Conservation (phyloP, 2,329 filamentous ascomycete genomes). For the Cytospora piceicola region DNA sequence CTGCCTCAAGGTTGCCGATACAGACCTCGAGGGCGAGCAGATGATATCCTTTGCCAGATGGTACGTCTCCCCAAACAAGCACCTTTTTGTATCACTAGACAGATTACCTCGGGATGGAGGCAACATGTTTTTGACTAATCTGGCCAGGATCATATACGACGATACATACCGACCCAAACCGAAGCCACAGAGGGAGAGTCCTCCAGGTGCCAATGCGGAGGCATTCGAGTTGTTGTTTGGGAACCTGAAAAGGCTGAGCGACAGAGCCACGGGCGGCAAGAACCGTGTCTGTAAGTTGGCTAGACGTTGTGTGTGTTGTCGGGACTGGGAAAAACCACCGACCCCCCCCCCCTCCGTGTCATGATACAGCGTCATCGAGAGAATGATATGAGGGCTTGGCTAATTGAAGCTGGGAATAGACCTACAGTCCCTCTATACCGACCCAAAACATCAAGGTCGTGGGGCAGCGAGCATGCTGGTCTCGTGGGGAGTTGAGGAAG, state of each 20-base stretch:
- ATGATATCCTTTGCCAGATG: slow-evolving; percentile 42
- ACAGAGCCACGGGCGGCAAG: slow-evolving; percentile 33
- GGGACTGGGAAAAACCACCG: neutral
- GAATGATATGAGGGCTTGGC: neutral
- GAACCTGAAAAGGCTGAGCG: slow-evolving; percentile 32
- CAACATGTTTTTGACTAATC: neutral
- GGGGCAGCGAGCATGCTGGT: slow-evolving; percentile 46
- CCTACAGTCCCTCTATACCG: slow-evolving; percentile 44
- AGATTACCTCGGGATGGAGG: neutral
- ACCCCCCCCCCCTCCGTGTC: neutral
- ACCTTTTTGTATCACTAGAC: too few relatives aligned
- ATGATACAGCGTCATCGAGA: neutral
- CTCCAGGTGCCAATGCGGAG: slow-evolving; percentile 38
- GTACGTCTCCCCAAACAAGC: slow-evolving; percentile 31
- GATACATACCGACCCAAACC: slow-evolving; percentile 33
- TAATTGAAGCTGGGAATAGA: slow-evolving; percentile 35
- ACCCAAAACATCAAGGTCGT: slow-evolving; percentile 47
- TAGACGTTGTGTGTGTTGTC: neutral
- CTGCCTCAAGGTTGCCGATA: slow-evolving; percentile 42
- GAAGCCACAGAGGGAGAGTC: slow-evolving; percentile 31
- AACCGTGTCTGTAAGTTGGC: slow-evolving; percentile 39
- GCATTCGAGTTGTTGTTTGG: slow-evolving; percentile 41
- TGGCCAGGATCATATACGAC: slow-evolving; percentile 18
- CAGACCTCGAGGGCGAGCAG: slow-evolving; percentile 37
- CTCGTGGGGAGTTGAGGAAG: slow-evolving; percentile 44